Base-by-base conservation (phyloP, 345 rosid genomes). In the Linum lewisii region DNA sequence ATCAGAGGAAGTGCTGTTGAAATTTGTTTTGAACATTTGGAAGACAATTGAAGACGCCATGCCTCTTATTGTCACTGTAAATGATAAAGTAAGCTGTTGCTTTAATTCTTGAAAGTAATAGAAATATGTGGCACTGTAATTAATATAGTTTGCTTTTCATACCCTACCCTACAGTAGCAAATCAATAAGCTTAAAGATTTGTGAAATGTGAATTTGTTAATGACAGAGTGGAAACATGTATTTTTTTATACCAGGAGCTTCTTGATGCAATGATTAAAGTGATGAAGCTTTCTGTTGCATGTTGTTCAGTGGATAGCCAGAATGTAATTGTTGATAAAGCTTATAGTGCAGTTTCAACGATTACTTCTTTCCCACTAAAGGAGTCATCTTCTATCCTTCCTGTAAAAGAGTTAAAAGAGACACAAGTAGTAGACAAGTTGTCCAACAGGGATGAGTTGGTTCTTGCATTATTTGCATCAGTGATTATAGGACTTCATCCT, bases 381-480 rank as follows among this genome's bases (percentile, higher is more conserved):
- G 78, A 74, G 62, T 75, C 72, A 58, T 36, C 63, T 55, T 63
- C 79, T 22, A 51, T 63, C 49, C 67, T 63, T 53, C 73, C 69
- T 49, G 36, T 21, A 67, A 76, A 82, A 58, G 69, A 61, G 44
- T 66, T 77, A 42, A 68, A 67, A 44, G 49, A 67, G 65, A 71
- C 49, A 26, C 65, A 64, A 21, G 79, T 63, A 42, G 59, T 29
- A 24, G 68, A 66, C 71, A 63, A 59, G 21, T 60, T 72, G 62
- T 79, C 86, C 52, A 51, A 51, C 50, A 73, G 85, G 74, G 95
- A 87, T 68, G 80, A 75, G 65, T 78, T 86, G 88, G 71, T 84
- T 71, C 77, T 71, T 63, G 89, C 94, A 47, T 69, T 85, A 56
- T 86, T 80, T 79, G 76, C 89, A 51, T 85, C 99, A 24, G 86